phyloP scores from a whole-genome alignment of 345 rosid species.

The Aethionema arabicum region DNA sequence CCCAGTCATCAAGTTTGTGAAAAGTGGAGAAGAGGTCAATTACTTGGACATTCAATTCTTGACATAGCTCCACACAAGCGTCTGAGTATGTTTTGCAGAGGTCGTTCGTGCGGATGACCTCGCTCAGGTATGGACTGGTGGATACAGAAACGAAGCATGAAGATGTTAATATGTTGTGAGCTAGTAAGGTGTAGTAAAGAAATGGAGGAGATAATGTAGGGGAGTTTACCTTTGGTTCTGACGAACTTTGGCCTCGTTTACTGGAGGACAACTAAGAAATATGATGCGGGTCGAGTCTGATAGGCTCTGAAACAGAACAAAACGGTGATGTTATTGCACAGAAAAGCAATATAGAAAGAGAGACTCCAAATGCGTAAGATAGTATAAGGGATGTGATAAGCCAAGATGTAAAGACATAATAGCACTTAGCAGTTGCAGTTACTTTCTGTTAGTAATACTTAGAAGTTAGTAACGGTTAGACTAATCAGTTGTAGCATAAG shows the following conservation, averaged over 20 bases:
- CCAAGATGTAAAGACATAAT: too few species aligned
- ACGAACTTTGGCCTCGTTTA: slow-evolving; percentile 70
- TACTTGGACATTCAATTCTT: slow-evolving; percentile 64
- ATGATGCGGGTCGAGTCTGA: slow-evolving; percentile 61
- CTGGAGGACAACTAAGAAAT: slow-evolving; percentile 84
- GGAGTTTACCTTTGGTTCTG: slow-evolving; percentile 56
- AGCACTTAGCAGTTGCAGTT: too few species aligned
- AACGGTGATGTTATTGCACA: not conserved
- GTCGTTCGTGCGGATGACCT: slow-evolving; percentile 83
- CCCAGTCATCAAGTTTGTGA: slow-evolving; percentile 64
- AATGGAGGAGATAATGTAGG: slow-evolving; percentile 9
- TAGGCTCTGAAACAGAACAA: slow-evolving; percentile 58
- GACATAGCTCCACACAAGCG: slow-evolving; percentile 74
- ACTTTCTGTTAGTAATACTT: too few species aligned
- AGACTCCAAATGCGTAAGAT: not conserved
- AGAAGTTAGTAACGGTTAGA: too few species aligned
- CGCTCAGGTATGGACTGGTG: slow-evolving; percentile 63
- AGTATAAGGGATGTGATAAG: too few species aligned
- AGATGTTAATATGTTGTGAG: not conserved
- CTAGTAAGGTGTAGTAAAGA: not conserved
- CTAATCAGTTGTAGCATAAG: too few species aligned
- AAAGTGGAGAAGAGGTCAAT: slow-evolving; percentile 75
- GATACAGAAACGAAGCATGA: not conserved
- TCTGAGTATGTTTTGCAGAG: slow-evolving; percentile 75
- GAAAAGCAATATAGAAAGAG: not conserved